A percentile compares a stretch with the other conserved stretches of the same genome.
Evolutionary conservation across 2,329 filamentous ascomycete species (phyloP).

Genomic region (Penicillium sp.): DNA sequence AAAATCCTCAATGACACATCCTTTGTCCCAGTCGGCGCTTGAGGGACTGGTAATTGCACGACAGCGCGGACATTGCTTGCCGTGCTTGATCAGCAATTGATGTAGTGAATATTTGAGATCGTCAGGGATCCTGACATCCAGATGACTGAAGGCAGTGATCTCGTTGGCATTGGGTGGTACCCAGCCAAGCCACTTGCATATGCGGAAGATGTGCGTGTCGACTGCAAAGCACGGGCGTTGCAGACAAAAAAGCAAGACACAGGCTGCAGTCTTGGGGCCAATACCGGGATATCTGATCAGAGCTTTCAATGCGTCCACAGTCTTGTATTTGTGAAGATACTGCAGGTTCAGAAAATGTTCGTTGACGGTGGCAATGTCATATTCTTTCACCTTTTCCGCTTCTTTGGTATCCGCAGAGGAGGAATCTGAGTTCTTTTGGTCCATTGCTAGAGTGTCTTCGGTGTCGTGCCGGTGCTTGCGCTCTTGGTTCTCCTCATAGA

Average conservation of each 20-base stretch:
- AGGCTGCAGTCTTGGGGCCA: conserved; percentile 61
- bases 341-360: conserved; percentile 59
- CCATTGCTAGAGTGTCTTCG: conserved; percentile 40
- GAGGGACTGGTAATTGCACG: conserved; percentile 55
- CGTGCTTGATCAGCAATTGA: conserved; percentile 57
- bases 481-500: conserved; percentile 62
- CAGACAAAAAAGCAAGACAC: conserved; percentile 59
- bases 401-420: conserved; percentile 27
- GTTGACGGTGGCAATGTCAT: conserved; percentile 53
- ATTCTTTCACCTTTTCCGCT: conserved; percentile 46
- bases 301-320: conserved; percentile 52
- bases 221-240: conserved; percentile 59
- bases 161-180: conserved; percentile 47
- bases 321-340: conserved; percentile 52
- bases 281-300: conserved; percentile 57
- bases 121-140: conserved; percentile 56
- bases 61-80: conserved; percentile 56
- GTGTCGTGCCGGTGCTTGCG: conserved; percentile 47
- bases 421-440: conserved; percentile 8
- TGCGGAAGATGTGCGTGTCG: conserved; percentile 61
- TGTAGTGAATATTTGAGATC: conserved; percentile 59
- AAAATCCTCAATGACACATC: conserved; percentile 59
- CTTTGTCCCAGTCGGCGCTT: conserved; percentile 57
- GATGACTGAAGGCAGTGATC: conserved; percentile 52
- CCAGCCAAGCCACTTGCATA: conserved; percentile 58